Percentiles rank a stretch among this genome's conserved stretches.
Evolutionary conservation across 2,329 filamentous ascomycete genomes (phyloP).

Genomic region (Botrytis fabae): DNA sequence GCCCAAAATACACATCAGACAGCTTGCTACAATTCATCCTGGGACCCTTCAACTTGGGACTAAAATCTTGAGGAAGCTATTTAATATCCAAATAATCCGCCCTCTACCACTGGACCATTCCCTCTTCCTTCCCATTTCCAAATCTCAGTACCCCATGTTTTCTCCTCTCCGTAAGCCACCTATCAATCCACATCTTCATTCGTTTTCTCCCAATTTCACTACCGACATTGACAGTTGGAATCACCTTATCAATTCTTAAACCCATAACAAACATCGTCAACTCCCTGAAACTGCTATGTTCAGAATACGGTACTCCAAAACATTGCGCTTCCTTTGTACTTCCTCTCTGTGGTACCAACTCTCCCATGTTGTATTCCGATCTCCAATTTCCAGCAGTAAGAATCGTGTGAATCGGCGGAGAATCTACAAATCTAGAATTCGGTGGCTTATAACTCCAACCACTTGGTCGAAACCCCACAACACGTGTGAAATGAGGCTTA

Average conservation of each 20-base stretch:
- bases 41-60: too few relatives aligned
- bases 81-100: background rate
- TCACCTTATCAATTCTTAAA: conserved; percentile 81
- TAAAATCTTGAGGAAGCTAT: background rate
- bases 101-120: conserved; percentile 36
- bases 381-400: conserved; percentile 67
- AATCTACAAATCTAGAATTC: conserved; percentile 60
- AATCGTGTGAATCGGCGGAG: conserved; percentile 63
- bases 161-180: conserved; percentile 60
- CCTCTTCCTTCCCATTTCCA: conserved; percentile 34
- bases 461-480: conserved; percentile 88
- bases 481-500: conserved; percentile 77
- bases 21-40: background rate
- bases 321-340: conserved; percentile 81
- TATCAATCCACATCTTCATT: conserved; percentile 66
- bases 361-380: conserved; percentile 66
- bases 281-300: conserved; percentile 94
- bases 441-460: conserved; percentile 91
- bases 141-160: conserved; percentile 52
- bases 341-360: conserved; percentile 79
- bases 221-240: conserved; percentile 87
- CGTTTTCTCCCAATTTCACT: conserved; percentile 56
- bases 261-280: conserved; percentile 90
- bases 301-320: conserved; percentile 92
- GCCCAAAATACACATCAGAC: too few relatives aligned